These are phyloP conservation scores for Aspergillus funiculosus DNA, from an alignment of 495 filamentous ascomycete genomes.

Conservation along the genomic window DNA sequence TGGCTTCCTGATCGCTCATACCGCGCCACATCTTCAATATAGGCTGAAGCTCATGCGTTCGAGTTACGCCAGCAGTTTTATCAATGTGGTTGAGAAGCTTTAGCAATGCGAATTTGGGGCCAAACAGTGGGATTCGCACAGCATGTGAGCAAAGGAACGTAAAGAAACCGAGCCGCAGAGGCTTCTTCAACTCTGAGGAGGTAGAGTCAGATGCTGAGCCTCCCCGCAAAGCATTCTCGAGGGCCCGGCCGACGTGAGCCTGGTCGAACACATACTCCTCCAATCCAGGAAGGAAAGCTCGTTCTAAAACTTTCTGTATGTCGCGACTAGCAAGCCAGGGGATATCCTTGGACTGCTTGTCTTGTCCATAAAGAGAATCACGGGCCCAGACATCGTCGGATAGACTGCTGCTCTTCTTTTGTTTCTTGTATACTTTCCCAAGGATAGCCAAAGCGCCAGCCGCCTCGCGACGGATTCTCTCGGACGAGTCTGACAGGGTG, in stretches of 20 bases:
- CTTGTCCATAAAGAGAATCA: slow-evolving; percentile 53
- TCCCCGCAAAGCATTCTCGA: slow-evolving; percentile 54
- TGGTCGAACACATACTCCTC: slow-evolving; percentile 80
- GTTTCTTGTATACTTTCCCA: slow-evolving; percentile 43
- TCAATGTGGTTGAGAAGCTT: slow-evolving; percentile 62
- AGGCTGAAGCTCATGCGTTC: slow-evolving; percentile 65
- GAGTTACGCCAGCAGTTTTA: slow-evolving; percentile 59
- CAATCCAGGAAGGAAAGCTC: slow-evolving; percentile 59
- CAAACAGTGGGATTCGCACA: slow-evolving; percentile 56
- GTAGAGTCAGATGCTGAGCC: slow-evolving; percentile 31
- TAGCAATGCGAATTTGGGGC: slow-evolving; percentile 64
- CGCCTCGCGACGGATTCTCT: slow-evolving; percentile 68
- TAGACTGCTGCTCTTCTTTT: slow-evolving; percentile 25
- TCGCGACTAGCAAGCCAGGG: slow-evolving; percentile 56
- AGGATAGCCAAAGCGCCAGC: slow-evolving; percentile 53
- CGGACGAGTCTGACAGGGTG: slow-evolving; percentile 66
- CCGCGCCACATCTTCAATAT: slow-evolving; percentile 59
- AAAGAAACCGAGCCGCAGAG: slow-evolving; percentile 58
- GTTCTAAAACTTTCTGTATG: slow-evolving; percentile 53
- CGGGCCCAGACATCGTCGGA: slow-evolving; percentile 42
- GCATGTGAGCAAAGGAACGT: slow-evolving; percentile 72
- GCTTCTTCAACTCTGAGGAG: slow-evolving; percentile 57
- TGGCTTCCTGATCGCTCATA: slow-evolving; percentile 39
- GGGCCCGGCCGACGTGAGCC: slow-evolving; percentile 51
- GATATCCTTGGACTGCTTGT: slow-evolving; percentile 43